A percentile compares a stretch with the other conserved stretches of the same genome.
phyloP scores from a whole-genome alignment of 305 asterid species.

The Nicotiana rustica region DNA sequence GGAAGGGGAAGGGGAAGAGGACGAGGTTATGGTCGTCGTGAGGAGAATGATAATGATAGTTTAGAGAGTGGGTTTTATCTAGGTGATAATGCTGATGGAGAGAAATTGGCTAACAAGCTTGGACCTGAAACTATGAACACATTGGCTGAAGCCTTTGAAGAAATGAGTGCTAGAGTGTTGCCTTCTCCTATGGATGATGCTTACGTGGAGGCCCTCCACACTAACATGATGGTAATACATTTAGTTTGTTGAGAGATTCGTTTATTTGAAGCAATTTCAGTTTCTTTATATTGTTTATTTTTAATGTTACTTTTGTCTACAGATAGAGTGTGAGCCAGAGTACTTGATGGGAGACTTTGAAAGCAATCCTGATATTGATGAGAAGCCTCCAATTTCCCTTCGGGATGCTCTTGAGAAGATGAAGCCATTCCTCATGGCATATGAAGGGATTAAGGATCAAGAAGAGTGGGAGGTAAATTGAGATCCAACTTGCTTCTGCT shows the following conservation, averaged over 20 bases:
- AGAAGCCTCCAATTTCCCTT: conserved; percentile 80
- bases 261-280: conserved; percentile 29
- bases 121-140: conserved; percentile 68
- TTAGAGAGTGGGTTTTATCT: conserved; percentile 46
- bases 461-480: conserved; percentile 92
- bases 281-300: conserved; percentile 32
- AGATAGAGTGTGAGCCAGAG: conserved; percentile 96
- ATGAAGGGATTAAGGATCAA: conserved; percentile 78
- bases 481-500: conserved; percentile 23
- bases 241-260: conserved; percentile 27
- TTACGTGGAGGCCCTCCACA: conserved; percentile 65
- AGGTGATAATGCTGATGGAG: conserved; percentile 64
- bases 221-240: conserved; percentile 66
- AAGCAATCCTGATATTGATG: conserved; percentile 90
- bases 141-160: conserved; percentile 69
- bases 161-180: conserved; percentile 61
- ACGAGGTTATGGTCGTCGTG: conserved; percentile 36
- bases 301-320: conserved; percentile 36
- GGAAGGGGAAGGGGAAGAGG: conserved; percentile 48
- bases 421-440: conserved; percentile 86
- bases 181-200: conserved; percentile 73
- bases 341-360: conserved; percentile 81
- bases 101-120: conserved; percentile 63
- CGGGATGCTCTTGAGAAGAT: conserved; percentile 85
- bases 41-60: conserved; percentile 51